Base-by-base conservation (phyloP, 2,329 filamentous ascomycete species). In the Fusarium ambrosium region DNA sequence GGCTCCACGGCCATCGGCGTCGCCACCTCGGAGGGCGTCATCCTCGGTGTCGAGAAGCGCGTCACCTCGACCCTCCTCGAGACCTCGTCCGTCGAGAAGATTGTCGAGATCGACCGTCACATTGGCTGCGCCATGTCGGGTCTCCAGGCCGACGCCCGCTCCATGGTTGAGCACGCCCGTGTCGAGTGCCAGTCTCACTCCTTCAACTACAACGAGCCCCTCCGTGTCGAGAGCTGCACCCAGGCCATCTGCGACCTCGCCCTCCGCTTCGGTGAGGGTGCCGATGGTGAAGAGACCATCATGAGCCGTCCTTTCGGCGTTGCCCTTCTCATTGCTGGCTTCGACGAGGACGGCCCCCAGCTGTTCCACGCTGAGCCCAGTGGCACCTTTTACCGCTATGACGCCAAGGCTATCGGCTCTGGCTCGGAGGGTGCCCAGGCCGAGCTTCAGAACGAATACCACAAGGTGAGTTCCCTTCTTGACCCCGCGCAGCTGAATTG, bases 91-190 rank as follows among this genome's bases (percentile, higher is more conserved):
- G 97, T 99, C 81, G 97, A 99, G 87, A 99, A 99, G 91, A 98
- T 99, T 81, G 96, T 99, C 84, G 97, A 99, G 85, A 98, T 99
- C 84, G 97, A 99, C 88, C 92, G 94, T 83, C 97, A 99, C 88
- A 98, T 99, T 80, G 97, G 97, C 81, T 98, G 97, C 87, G 97
- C 97, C 86, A 99, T 99, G 95, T 97, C 94, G 41, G 97, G 97
- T 56, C 91, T 99, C 76, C 97, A 99, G 89, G 97, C 97, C 81
- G 97, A 99, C 85, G 97, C 97, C 74, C 93, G 97, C 82, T 97
- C 94, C 86, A 97, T 99, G 93, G 92, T 99, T 76, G 97, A 99
- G 88, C 97, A 99, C 86, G 97, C 97, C 79, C 95, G 96, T 80
- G 96, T 99, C 82, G 97, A 98, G 87, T 95, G 93, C 83, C 97